A percentile compares a stretch with the other conserved stretches of the same genome.
Evolutionary conservation across 176 grass and related monocot genomes (phyloP).

Genomic region (Carex myosuroides): DNA sequence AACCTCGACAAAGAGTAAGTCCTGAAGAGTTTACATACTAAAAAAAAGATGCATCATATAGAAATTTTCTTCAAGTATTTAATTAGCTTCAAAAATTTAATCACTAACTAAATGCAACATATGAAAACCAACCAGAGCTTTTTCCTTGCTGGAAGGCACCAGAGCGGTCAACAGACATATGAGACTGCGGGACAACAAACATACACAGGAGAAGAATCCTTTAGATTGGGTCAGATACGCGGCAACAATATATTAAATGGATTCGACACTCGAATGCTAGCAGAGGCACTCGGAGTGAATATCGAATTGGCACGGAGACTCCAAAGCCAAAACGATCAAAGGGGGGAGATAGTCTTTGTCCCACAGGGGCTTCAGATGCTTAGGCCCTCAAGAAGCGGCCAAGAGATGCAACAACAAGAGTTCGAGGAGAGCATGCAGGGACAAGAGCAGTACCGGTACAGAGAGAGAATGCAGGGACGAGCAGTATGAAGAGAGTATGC

Average conservation of each 20-base stretch:
- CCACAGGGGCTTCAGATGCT: constrained; percentile 21
- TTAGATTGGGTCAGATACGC: not conserved
- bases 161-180: constrained; percentile 9
- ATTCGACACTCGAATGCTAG: constrained; percentile 19
- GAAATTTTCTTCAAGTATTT: too few relatives aligned
- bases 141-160: constrained; percentile 31
- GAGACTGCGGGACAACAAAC: not conserved
- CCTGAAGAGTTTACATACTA: too few relatives aligned
- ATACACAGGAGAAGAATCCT: not conserved
- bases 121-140: constrained; percentile 24
- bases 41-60: too few relatives aligned
- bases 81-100: not conserved
- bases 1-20: constrained; percentile 24
- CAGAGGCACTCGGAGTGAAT: constrained; percentile 18
- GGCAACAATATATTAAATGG: constrained; percentile 27
- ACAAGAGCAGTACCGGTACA: not conserved
- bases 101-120: not conserved
- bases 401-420: constrained; percentile 8
- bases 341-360: constrained; percentile 31
- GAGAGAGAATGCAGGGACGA: not conserved
- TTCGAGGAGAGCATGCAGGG: not conserved
- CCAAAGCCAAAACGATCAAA: constrained; percentile 25
- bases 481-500: not conserved
- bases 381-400: not conserved
- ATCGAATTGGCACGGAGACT: constrained; percentile 16